Percentiles rank a stretch among this genome's conserved stretches.
Evolutionary conservation across 2,329 filamentous ascomycete genomes (phyloP).

Genomic region (Pestalotiopsis sp.): DNA sequence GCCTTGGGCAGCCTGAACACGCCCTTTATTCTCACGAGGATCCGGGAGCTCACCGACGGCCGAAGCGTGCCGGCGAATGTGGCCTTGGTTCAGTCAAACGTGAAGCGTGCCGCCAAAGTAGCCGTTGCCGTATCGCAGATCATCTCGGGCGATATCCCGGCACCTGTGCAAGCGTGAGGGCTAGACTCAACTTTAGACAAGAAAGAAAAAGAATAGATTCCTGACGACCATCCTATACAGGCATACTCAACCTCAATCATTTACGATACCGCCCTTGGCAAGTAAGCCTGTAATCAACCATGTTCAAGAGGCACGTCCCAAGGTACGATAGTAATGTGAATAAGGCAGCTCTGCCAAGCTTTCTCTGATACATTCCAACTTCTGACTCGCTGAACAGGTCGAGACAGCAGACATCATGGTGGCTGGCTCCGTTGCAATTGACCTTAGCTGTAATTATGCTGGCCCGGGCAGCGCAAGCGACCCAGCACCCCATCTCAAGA

Average conservation of each 20-base stretch:
- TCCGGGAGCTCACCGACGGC: constrained; percentile 76
- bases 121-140: constrained; percentile 55
- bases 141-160: constrained; percentile 30
- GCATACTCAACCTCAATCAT: background rate
- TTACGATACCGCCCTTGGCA: background rate
- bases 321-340: no score
- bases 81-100: constrained; percentile 58
- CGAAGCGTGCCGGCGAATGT: constrained; percentile 76
- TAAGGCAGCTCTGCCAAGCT: no score
- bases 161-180: constrained; percentile 31
- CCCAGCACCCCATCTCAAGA: constrained; percentile 61
- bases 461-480: constrained; percentile 29
- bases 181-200: constrained; percentile 1
- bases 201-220: background rate
- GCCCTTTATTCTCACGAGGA: constrained; percentile 77
- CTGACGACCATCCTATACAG: background rate
- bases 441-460: constrained; percentile 80
- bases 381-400: background rate
- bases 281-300: background rate
- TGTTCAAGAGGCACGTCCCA: background rate
- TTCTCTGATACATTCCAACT: no score
- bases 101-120: constrained; percentile 56
- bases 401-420: constrained; percentile 71
- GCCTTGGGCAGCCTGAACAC: constrained; percentile 78
- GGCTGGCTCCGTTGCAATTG: constrained; percentile 86